These are phyloP conservation scores for Dacryopinax spathularia DNA, from an alignment of 768 basidiomycete genomes.

Conservation along the genomic window DNA sequence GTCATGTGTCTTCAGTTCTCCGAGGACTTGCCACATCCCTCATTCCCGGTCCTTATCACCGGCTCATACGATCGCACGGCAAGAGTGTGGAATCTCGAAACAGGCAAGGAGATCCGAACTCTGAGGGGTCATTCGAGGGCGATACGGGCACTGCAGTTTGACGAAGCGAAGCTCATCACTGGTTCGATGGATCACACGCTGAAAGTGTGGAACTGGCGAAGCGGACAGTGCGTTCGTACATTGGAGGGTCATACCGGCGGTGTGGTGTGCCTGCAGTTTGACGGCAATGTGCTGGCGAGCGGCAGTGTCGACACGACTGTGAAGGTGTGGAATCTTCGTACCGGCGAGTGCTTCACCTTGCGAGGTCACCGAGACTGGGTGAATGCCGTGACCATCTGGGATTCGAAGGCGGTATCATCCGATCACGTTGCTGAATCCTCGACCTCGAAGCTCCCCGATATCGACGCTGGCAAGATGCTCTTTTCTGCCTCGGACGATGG, in stretches of 20 bases:
- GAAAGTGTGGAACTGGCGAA: slow-evolving; percentile 92
- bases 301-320: slow-evolving; percentile 92
- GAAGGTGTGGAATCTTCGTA: slow-evolving; percentile 87
- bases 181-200: slow-evolving; percentile 93
- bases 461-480: slow-evolving; percentile 81
- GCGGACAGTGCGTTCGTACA: slow-evolving; percentile 73
- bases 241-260: slow-evolving; percentile 84
- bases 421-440: slow-evolving; percentile 18
- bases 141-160: slow-evolving; percentile 88
- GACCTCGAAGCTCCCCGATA: slow-evolving; percentile 28
- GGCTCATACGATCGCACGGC: slow-evolving; percentile 93
- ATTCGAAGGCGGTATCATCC: slow-evolving; percentile 31
- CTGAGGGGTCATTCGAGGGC: slow-evolving; percentile 83
- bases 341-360: slow-evolving; percentile 80
- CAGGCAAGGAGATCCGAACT: slow-evolving; percentile 66
- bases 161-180: slow-evolving; percentile 87
- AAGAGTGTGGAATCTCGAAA: slow-evolving; percentile 93
- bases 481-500: slow-evolving; percentile 96
- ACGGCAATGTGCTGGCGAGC: slow-evolving; percentile 79
- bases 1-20: slow-evolving; percentile 95
- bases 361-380: slow-evolving; percentile 94
- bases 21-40: slow-evolving; percentile 66
- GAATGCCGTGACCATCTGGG: slow-evolving; percentile 89
- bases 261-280: slow-evolving; percentile 82
- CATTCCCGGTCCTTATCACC: slow-evolving; percentile 89